Conservation (phyloP, 106 monocot species). For the Dendrobium huoshanense region DNA sequence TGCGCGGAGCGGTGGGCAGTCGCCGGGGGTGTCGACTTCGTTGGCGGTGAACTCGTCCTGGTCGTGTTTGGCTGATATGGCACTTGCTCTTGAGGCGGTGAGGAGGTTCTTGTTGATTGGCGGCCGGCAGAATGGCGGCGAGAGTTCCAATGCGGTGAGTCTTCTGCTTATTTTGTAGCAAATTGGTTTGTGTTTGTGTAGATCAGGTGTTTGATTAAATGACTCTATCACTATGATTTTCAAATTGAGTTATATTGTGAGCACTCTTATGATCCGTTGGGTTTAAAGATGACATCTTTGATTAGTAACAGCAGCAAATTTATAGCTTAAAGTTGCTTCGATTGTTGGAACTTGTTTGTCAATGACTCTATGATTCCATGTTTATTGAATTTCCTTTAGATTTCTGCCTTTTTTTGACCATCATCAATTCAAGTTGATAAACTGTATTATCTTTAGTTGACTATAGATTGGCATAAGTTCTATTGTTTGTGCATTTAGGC, state of each 20-base stretch:
- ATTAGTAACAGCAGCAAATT: background rate
- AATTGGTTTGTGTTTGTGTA: background rate
- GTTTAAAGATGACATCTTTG: background rate
- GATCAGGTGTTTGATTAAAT: background rate
- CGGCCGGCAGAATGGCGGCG: background rate
- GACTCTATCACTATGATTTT: background rate
- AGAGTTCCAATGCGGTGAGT: background rate
- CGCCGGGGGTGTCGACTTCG: constrained; percentile 15
- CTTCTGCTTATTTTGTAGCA: background rate
- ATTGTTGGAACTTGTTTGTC: background rate
- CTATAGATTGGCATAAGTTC: background rate
- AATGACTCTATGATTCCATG: background rate
- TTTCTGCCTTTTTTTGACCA: background rate
- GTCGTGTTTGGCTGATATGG: constrained; percentile 32
- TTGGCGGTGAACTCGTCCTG: background rate
- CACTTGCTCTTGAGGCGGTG: constrained; percentile 38
- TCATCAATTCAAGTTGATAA: background rate
- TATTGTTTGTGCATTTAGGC: background rate
- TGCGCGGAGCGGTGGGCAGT: constrained; percentile 3
- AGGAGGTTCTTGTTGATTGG: constrained; percentile 38
- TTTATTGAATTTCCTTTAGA: background rate
- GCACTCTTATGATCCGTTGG: background rate
- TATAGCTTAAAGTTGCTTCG: background rate
- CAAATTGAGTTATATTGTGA: background rate
- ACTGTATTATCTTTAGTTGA: background rate